Conservation (phyloP, 1,284 basidiomycete genomes). For the Pascua sp. region DNA sequence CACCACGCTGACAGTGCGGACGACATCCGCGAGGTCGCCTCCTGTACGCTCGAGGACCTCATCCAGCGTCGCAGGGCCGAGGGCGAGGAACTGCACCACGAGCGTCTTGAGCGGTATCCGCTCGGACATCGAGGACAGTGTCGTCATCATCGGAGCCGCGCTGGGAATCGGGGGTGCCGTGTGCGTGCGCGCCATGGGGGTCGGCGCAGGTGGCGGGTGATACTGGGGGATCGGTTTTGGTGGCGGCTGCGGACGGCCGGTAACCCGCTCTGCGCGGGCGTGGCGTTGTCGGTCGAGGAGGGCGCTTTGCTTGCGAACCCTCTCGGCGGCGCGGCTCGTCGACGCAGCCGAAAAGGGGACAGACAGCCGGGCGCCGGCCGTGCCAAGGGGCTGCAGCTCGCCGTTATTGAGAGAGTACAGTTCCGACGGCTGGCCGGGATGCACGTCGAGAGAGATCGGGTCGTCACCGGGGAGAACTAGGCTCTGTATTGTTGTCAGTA, state of each 20-base stretch:
- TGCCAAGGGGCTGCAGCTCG: conserved; percentile 26
- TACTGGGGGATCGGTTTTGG: conserved; percentile 3
- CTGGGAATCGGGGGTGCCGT: not conserved
- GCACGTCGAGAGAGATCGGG: conserved; percentile 24
- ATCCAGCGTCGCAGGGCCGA: conserved; percentile 30
- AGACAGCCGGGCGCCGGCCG: conserved; percentile 35
- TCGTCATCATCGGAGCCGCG: no score
- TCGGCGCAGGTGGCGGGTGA: not conserved
- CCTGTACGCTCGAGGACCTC: conserved; percentile 32
- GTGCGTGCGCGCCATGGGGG: not conserved
- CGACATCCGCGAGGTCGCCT: conserved; percentile 37
- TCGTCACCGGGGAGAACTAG: conserved; percentile 27
- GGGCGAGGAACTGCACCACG: conserved; percentile 42
- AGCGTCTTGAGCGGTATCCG: conserved; percentile 44
- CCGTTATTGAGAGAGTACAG: conserved; percentile 19
- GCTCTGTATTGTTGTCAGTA: conserved; percentile 12
- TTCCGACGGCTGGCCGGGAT: conserved; percentile 28
- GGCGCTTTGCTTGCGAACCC: conserved; percentile 28
- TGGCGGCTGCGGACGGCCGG: conserved; percentile 6
- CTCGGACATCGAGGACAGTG: conserved; percentile 1
- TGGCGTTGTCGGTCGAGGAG: conserved; percentile 29
- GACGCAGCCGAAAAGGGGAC: conserved; percentile 28
- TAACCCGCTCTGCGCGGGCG: conserved; percentile 26
- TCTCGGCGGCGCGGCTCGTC: conserved; percentile 27
- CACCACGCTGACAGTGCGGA: conserved; percentile 41